A percentile compares a stretch with the other conserved stretches of the same genome.
phyloP scores from a whole-genome alignment of 495 filamentous ascomycete genomes.

The Hypoxylon rickii region DNA sequence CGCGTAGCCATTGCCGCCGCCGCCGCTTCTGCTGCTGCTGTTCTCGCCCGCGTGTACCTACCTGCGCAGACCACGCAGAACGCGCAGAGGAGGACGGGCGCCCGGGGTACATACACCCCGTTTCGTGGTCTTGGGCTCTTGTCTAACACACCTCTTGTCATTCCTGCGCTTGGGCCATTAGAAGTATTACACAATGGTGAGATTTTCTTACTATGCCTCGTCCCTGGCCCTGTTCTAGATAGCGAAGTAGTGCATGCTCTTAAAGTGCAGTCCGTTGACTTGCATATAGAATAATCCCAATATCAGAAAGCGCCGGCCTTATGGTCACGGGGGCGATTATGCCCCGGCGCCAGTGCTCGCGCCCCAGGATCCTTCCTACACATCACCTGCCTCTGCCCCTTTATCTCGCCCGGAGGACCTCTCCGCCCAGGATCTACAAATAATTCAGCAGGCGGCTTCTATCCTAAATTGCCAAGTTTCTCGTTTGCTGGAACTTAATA shows the following conservation, averaged over 20 bases:
- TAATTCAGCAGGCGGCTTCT: conserved; percentile 43
- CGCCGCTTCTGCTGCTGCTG: conserved; percentile 1
- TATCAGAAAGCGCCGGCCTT: conserved; percentile 54
- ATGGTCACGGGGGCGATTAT: conserved; percentile 45
- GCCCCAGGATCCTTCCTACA: conserved; percentile 42
- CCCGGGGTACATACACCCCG: conserved; percentile 30
- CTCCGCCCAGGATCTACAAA: conserved; percentile 44
- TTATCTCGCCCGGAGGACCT: conserved; percentile 37
- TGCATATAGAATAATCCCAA: conserved; percentile 53
- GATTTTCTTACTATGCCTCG: conserved; percentile 40
- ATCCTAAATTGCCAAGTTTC: conserved; percentile 36
- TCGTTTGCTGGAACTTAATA: conserved; percentile 36
- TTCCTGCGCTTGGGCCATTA: conserved; percentile 32
- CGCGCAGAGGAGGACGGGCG: conserved; percentile 31
- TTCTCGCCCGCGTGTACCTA: conserved; percentile 14
- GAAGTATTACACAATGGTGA: conserved; percentile 49
- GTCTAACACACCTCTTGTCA: conserved; percentile 46
- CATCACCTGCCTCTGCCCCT: conserved; percentile 36
- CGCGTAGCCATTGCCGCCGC: conserved; percentile 18
- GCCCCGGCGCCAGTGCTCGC: conserved; percentile 44
- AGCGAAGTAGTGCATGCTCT: conserved; percentile 36
- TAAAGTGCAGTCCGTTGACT: conserved; percentile 51
- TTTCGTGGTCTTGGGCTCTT: conserved; percentile 41
- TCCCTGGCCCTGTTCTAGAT: conserved; percentile 20
- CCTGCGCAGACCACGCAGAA: too few relatives aligned